phyloP scores from a whole-genome alignment of 352 stramenopile genomes.

The Pythium rishiriense region DNA sequence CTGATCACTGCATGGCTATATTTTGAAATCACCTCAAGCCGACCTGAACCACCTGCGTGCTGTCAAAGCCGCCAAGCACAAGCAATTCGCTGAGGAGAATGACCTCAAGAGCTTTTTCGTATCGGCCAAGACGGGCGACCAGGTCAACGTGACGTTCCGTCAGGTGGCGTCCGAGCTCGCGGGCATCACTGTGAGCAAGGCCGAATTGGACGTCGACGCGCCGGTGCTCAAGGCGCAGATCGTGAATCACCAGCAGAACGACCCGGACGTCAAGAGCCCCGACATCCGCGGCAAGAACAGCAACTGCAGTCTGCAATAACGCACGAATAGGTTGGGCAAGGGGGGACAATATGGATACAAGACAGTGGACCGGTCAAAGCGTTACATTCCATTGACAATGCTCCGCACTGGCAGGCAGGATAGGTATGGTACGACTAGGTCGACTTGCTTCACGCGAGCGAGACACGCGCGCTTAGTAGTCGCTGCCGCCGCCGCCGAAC shows the following conservation, averaged over 20 bases:
- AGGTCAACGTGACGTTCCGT: conserved; percentile 86
- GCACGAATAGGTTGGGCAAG: not conserved
- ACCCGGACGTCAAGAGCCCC: conserved; percentile 83
- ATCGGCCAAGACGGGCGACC: conserved; percentile 94
- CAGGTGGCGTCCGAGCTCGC: conserved; percentile 85
- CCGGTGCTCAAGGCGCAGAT: conserved; percentile 91
- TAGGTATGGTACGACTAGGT: conserved; percentile 21
- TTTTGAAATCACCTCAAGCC: conserved; percentile 39
- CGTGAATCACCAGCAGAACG: conserved; percentile 91
- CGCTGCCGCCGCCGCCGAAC: conserved; percentile 74
- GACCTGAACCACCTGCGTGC: conserved; percentile 91
- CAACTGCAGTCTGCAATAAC: conserved; percentile 61
- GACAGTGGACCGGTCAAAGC: conserved; percentile 55
- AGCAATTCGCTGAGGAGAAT: conserved; percentile 94
- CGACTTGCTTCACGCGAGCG: not conserved
- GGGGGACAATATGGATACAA: conserved; percentile 1
- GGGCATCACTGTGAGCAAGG: conserved; percentile 78
- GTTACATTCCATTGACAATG: conserved; percentile 55
- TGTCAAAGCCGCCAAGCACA: conserved; percentile 87
- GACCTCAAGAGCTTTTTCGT: conserved; percentile 91
- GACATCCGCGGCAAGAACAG: conserved; percentile 53
- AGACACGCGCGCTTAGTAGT: conserved; percentile 77
- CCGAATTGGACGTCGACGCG: conserved; percentile 83
- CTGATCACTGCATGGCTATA: too few relatives aligned
- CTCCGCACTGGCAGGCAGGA: conserved; percentile 24